phyloP scores from a whole-genome alignment of 495 filamentous ascomycete species.

The Trichoderma virens region DNA sequence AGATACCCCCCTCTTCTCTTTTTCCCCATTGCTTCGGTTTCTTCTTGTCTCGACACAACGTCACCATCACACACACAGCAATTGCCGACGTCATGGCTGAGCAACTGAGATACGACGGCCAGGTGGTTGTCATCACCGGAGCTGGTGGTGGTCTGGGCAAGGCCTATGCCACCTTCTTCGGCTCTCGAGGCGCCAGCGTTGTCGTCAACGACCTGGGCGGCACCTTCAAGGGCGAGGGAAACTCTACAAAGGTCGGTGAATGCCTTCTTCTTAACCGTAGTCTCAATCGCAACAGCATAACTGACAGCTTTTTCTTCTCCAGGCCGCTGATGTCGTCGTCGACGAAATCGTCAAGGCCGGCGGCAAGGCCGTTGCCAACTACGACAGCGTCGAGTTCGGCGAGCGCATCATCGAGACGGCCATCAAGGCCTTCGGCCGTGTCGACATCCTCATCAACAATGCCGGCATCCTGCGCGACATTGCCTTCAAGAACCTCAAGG shows the following conservation, averaged over 20 bases:
- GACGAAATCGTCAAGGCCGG: constrained; percentile 86
- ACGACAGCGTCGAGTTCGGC: constrained; percentile 92
- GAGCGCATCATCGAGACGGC: constrained; percentile 96
- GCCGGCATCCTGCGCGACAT: constrained; percentile 94
- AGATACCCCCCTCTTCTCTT: not conserved
- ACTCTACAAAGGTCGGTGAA: constrained; percentile 64
- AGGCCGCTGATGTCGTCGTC: constrained; percentile 95
- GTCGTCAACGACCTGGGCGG: constrained; percentile 96
- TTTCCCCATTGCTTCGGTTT: not conserved
- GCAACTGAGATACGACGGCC: constrained; percentile 82
- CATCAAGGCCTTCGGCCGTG: constrained; percentile 81
- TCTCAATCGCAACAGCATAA: too few relatives aligned
- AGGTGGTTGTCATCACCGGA: constrained; percentile 94
- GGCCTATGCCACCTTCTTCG: constrained; percentile 89
- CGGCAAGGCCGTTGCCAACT: constrained; percentile 96
- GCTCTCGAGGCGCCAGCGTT: constrained; percentile 83
- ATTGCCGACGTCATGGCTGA: constrained; percentile 50
- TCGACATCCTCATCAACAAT: constrained; percentile 96
- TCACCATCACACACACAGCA: not conserved
- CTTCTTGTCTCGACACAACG: not conserved
- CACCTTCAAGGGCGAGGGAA: constrained; percentile 91
- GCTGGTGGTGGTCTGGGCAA: constrained; percentile 93
- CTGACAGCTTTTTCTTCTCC: too few relatives aligned
- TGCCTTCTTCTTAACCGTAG: too few relatives aligned
- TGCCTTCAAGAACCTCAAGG: constrained; percentile 98